Base-by-base conservation (phyloP, 768 basidiomycete genomes). In the Grammothele lineata region DNA sequence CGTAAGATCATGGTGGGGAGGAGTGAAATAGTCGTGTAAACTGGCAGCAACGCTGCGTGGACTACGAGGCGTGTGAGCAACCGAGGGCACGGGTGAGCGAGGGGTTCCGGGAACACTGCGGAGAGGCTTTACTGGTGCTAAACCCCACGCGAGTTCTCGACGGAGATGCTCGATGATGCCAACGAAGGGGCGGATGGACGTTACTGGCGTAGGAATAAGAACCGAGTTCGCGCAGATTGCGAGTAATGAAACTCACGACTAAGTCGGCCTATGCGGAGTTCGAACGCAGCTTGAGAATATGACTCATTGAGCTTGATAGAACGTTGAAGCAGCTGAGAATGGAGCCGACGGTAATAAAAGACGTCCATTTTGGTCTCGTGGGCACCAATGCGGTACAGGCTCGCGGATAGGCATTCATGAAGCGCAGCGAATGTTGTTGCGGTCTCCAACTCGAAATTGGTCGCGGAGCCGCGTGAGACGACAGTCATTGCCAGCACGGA, bases 261-360 rank as follows among this genome's bases (percentile, higher is more conserved):
- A 26, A 76, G 56, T 18, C 73, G 66, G 19, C 74, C 73, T 6
- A 75, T 49, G 5, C 73, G 67, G 24, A 74, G 58, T 42, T 77
- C 75, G 40, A 77, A 74, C 3, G 67, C 63, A 10, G 75, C 73
- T 48, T 72, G 72, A 3, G 68, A 68, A 50, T 75, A 75, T 18
- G 63, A 59, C 33, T 66, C 55, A 47, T 74, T 70, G 30, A 77
- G 58, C 22, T 62, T 62, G 26, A 71, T 59, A 14, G 72, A 71
- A 19, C 59, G 62, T 25, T 57, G 54, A 12, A 74, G 52, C 4
- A 75, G 56, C 5, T 67, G 54, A 11, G 35, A 43, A 14, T 63
- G 58, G 19, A 61, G 51, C 33, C 57, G 48, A 14, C 54, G 48
- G 30, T 57, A 56, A 22, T 56, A 36, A 17, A 45, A 39, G 8